Conservation (phyloP, 768 basidiomycete genomes). For the Tylopilus sp. region DNA sequence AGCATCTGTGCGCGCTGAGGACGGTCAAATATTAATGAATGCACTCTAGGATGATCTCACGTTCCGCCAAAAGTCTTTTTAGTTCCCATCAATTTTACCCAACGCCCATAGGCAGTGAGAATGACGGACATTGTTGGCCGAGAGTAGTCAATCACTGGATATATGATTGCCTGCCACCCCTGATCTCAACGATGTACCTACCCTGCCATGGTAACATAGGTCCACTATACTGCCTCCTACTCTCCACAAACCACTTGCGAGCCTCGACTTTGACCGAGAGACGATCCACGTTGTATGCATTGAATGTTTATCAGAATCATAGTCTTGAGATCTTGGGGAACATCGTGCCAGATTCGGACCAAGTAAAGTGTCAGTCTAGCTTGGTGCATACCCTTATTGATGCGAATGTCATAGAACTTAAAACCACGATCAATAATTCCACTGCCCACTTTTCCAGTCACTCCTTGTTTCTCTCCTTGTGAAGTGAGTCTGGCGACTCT, state of each 20-base stretch:
- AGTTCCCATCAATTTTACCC: neutral
- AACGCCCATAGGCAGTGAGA: neutral
- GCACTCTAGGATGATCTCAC: neutral
- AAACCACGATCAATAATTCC: neutral
- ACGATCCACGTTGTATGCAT: too few species aligned
- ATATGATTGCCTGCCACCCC: too few species aligned
- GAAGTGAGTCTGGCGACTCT: slow-evolving; percentile 1
- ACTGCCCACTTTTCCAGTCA: slow-evolving; percentile 3
- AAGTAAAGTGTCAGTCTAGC: too few species aligned
- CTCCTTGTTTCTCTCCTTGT: slow-evolving; percentile 8
- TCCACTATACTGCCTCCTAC: too few species aligned
- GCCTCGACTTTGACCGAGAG: too few species aligned
- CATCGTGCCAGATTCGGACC: too few species aligned
- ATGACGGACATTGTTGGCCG: neutral
- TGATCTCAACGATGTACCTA: too few species aligned
- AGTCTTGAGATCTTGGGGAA: too few species aligned
- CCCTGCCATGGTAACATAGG: too few species aligned
- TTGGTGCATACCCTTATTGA: neutral
- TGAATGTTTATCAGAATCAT: too few species aligned
- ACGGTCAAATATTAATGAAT: too few species aligned
- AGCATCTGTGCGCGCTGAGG: neutral
- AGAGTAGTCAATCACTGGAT: neutral
- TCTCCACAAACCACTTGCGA: too few species aligned
- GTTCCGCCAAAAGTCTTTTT: neutral
- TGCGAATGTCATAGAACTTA: neutral